phyloP scores from a whole-genome alignment of 2,329 filamentous ascomycete genomes.

The Gaeumannomyces tritici region DNA sequence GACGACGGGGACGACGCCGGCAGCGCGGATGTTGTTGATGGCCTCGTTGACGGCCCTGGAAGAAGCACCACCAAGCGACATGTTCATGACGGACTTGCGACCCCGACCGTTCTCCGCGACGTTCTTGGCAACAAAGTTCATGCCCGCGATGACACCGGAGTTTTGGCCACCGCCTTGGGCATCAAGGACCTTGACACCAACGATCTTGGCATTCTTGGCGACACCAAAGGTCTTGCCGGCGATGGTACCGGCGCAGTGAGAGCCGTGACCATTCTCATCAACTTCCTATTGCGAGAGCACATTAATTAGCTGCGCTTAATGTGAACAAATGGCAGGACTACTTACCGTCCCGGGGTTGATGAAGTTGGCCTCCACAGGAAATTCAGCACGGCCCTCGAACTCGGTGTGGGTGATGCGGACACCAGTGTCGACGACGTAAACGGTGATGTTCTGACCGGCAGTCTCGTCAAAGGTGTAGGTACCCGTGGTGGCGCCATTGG shows the following conservation, averaged over 20 bases:
- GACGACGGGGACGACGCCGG: constrained; percentile 47
- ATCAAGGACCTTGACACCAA: constrained; percentile 54
- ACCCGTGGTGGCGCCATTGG: constrained; percentile 14
- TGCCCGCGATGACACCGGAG: constrained; percentile 46
- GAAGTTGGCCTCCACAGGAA: constrained; percentile 42
- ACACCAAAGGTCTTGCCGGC: constrained; percentile 52
- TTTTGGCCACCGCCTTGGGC: constrained; percentile 36
- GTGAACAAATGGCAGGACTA: constrained; percentile 9
- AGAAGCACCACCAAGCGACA: constrained; percentile 45
- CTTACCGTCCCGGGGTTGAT: constrained; percentile 34
- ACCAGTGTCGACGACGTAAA: constrained; percentile 58
- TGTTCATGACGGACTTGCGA: constrained; percentile 53
- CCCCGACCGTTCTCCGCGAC: constrained; percentile 26
- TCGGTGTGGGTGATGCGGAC: constrained; percentile 45
- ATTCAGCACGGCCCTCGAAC: constrained; percentile 47
- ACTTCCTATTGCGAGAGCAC: constrained; percentile 21
- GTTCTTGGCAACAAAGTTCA: constrained; percentile 44
- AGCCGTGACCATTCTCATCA: constrained; percentile 54
- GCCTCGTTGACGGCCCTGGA: constrained; percentile 45
- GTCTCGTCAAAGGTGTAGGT: constrained; percentile 43
- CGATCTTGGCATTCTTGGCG: constrained; percentile 43
- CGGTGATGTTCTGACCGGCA: constrained; percentile 45
- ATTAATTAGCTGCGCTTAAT: too few relatives aligned
- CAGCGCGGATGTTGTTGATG: constrained; percentile 32
- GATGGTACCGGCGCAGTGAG: constrained; percentile 54